Base-by-base conservation (phyloP, 805 yeast genomes). In the Candida mattraensis region DNA sequence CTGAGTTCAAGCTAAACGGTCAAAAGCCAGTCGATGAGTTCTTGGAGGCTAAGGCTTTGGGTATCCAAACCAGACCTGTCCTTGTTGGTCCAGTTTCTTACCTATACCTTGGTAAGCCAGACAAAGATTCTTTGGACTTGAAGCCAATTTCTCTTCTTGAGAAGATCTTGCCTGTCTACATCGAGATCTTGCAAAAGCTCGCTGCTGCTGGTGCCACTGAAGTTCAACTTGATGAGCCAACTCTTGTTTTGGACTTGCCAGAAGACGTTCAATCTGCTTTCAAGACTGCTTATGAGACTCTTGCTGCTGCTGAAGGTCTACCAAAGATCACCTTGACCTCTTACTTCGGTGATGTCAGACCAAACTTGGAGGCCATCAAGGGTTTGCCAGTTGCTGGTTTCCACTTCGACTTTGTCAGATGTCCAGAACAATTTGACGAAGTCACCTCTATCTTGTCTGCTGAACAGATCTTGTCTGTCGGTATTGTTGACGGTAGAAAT, bases 401-500 rank as follows among this genome's bases (percentile, higher is more conserved):
- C 85, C 99, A 93, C 79, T 86, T 85, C 63, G 99, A 93, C 75
- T 87, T 87, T 58, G 91, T 80, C 67, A 88, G 97, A 77, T 83
- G 79, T 54, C 96, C 98, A 60, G 95, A 87, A 68, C 99, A 93
- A 78, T 80, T 93, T 52, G 91, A 87, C 40, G 86, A 79, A 39
- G 95, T 86, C 56, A 69, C 76, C 44, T 70, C 76, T 40, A 72
- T 84, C 58, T 69, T 91, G 42, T 63, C 74, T 51, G 76, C 71
- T 48, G 70, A 78, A 50, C 95, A 93, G 76, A 70, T 74, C 48
- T 75, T 93, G 62, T 91, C 98, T 45, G 96, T 84, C 51, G 99
- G 99, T 87, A 78, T 93, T 58, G 89, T 93, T 60, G 94, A 88
- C 61, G 99, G 99, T 73, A 88, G 99, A 80, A 93, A 93, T 83